A percentile compares a stretch with the other conserved stretches of the same genome.
Evolutionary conservation across 352 stramenopile species (phyloP).

Genomic region (Phytophthora europaea): DNA sequence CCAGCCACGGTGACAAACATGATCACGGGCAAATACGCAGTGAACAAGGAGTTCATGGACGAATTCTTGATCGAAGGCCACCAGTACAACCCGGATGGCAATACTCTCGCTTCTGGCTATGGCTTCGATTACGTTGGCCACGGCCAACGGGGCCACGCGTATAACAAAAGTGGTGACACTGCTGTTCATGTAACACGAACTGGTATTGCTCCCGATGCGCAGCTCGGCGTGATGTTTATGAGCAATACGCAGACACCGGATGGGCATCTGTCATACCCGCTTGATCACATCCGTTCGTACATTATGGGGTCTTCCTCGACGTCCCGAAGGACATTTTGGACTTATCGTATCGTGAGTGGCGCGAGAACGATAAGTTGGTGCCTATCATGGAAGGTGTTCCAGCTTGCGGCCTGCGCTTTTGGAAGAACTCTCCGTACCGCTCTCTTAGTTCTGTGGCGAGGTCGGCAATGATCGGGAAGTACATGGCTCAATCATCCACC

Average conservation of each 20-base stretch:
- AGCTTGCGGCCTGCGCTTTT: slow-evolving; percentile 53
- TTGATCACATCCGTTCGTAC: slow-evolving; percentile 76
- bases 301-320: slow-evolving; percentile 72
- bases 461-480: slow-evolving; percentile 54
- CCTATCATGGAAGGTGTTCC: slow-evolving; percentile 43
- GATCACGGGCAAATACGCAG: slow-evolving; percentile 62
- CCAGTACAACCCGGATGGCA: slow-evolving; percentile 57
- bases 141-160: slow-evolving; percentile 69
- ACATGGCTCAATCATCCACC: slow-evolving; percentile 44
- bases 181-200: slow-evolving; percentile 63
- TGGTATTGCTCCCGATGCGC: slow-evolving; percentile 51
- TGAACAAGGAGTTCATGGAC: slow-evolving; percentile 45
- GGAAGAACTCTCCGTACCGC: slow-evolving; percentile 45
- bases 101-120: slow-evolving; percentile 66
- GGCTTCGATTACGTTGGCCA: slow-evolving; percentile 69
- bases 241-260: slow-evolving; percentile 62
- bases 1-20: slow-evolving; percentile 59
- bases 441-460: slow-evolving; percentile 35
- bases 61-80: slow-evolving; percentile 55
- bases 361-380: slow-evolving; percentile 42
- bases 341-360: slow-evolving; percentile 48
- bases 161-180: slow-evolving; percentile 79
- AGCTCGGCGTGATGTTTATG: slow-evolving; percentile 71
- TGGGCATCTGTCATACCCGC: slow-evolving; percentile 46
- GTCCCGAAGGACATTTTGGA: slow-evolving; percentile 66